phyloP scores from a whole-genome alignment of 345 rosid genomes.

The Pistacia integerrima region DNA sequence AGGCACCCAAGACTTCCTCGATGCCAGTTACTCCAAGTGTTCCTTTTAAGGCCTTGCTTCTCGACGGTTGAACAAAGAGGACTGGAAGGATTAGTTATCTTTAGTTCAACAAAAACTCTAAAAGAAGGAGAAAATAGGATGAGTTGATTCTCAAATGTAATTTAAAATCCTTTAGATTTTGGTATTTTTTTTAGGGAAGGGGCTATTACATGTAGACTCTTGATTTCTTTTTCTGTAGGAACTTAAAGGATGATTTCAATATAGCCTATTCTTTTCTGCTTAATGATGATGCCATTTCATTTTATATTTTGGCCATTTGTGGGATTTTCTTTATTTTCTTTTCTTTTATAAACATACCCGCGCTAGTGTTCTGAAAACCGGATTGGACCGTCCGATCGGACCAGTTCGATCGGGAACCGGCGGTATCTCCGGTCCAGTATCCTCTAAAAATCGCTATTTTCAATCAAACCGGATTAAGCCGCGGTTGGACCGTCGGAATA shows the following conservation, averaged over 20 bases:
- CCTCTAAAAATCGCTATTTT: too few relatives aligned
- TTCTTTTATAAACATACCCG: too few relatives aligned
- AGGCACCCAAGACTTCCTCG: slow-evolving; percentile 64
- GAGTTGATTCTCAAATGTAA: neutral
- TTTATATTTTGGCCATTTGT: neutral
- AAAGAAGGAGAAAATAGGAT: neutral
- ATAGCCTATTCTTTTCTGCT: neutral
- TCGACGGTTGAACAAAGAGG: slow-evolving; percentile 77
- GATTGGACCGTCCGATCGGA: too few relatives aligned
- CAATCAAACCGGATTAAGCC: too few relatives aligned
- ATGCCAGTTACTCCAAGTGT: slow-evolving; percentile 68
- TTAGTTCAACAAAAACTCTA: neutral
- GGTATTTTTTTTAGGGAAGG: neutral
- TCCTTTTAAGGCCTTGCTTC: slow-evolving; percentile 74
- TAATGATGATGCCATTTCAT: neutral
- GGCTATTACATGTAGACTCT: neutral
- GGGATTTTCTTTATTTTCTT: too few relatives aligned
- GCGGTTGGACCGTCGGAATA: too few relatives aligned
- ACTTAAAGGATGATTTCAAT: neutral
- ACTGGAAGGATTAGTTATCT: slow-evolving; percentile 65
- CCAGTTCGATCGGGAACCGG: too few relatives aligned
- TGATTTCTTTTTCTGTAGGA: neutral
- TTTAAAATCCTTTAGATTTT: neutral
- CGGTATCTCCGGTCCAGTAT: too few relatives aligned
- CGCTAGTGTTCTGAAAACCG: too few relatives aligned